Base-by-base conservation (phyloP, 768 basidiomycete species). In the Rhizopogon vesiculosus region DNA sequence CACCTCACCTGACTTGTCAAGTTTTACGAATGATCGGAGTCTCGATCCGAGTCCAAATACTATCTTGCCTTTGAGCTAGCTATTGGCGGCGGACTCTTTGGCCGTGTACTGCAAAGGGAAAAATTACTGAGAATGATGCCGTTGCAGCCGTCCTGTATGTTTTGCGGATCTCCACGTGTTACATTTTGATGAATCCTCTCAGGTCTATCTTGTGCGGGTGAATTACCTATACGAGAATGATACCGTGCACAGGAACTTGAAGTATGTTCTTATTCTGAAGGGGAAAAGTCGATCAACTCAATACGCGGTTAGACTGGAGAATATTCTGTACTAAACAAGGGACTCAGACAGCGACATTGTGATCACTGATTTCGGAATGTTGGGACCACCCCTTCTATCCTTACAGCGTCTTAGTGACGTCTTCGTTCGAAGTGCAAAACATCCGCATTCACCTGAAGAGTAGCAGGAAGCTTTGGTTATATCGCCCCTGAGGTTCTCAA, bases 291-390 rank as follows among this genome's bases (percentile, higher is more conserved):
- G 22, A 22, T 22, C 22, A 22, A 22, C 22, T 22, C 22, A 22
- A 22, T 22, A 22, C 22, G 22, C 22, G 22, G 1, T 22, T 22
- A 22, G 22, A 69, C 97, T 96, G 0, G 97, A 99, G 72, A 98
- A 98, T 67, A 95, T 99, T 56, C 78, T 99, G 3, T 98, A 93
- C 68, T 84, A 77, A 22, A 22, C 2, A 22, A 22, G 22, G 22
- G 22, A 22, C 22, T 22, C 22, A 22, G 22, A 87, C 16, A 91
- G 90, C n/a, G 89, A 89, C 59, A 80, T 98, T 48, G 95, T 99
- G 54, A 93, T 98, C 42, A 94, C 85, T 6, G 96, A 98, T 71
- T 99, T 99, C 65, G 96, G 97, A 61, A 98, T 99, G 91, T 93
- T 61, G n/a, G 86, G n/a, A 13, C 6, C 18, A 72, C 29, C 16